Evolutionary conservation across 2,329 filamentous ascomycete species (phyloP).

Genomic region (Paracoccidioides lutzii): DNA sequence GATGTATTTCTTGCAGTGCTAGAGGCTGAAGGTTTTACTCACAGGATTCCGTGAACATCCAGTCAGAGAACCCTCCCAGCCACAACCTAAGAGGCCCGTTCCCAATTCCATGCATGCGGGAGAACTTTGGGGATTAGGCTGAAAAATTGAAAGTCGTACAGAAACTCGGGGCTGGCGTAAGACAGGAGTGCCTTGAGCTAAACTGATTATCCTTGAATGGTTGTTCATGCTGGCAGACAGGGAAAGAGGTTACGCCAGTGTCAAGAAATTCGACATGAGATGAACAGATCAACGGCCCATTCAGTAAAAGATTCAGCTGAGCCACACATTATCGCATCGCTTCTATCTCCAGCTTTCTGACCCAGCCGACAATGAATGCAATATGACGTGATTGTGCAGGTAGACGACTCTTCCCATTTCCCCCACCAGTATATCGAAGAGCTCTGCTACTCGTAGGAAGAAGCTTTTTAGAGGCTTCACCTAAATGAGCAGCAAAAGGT

Average conservation of each 20-base stretch:
- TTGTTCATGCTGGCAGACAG: not conserved
- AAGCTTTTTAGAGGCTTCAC: not conserved
- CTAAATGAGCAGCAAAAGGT: not conserved
- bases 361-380: not conserved
- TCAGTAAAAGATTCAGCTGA: not conserved
- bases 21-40: not conserved
- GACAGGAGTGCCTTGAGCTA: not conserved
- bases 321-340: too few species aligned
- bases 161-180: not conserved
- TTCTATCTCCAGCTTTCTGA: not conserved
- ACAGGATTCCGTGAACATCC: not conserved
- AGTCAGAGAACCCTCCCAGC: not conserved
- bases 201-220: not conserved
- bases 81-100: not conserved
- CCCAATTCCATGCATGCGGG: not conserved
- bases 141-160: constrained; percentile 1
- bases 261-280: not conserved
- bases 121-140: not conserved
- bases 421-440: not conserved
- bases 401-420: not conserved
- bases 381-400: not conserved
- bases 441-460: not conserved
- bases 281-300: not conserved
- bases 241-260: not conserved
- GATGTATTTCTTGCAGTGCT: not conserved